Evolutionary conservation across 495 filamentous ascomycete species (phyloP).

Genomic region (Venustampulla echinocandica): DNA sequence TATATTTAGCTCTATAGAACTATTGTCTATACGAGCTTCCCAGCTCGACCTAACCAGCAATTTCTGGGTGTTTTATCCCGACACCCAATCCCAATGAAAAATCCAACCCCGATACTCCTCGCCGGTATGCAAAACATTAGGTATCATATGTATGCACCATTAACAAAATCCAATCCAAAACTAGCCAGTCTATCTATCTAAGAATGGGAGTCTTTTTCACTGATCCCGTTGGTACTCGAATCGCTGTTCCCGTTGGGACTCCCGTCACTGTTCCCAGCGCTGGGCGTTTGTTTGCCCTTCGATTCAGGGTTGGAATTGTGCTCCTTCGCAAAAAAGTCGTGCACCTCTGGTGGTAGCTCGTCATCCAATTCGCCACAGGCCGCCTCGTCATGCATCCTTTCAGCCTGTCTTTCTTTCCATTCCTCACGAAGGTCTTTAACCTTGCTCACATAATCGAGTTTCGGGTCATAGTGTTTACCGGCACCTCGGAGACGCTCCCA

Average conservation of each 20-base stretch:
- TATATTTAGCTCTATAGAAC: too few relatives aligned
- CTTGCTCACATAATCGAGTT: slow-evolving; percentile 68
- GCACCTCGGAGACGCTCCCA: slow-evolving; percentile 67
- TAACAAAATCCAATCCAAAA: too few relatives aligned
- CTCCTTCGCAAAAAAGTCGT: slow-evolving; percentile 11
- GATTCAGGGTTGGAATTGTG: neutral
- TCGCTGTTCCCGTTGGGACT: neutral
- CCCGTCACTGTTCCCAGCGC: neutral
- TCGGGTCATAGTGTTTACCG: slow-evolving; percentile 69
- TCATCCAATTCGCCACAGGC: slow-evolving; percentile 7
- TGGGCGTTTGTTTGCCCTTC: neutral
- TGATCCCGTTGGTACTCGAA: neutral
- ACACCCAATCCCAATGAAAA: too few relatives aligned
- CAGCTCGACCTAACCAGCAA: too few relatives aligned
- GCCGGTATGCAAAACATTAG: too few relatives aligned
- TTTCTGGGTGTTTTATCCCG: too few relatives aligned
- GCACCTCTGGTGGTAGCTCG: slow-evolving; percentile 12
- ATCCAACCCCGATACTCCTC: too few relatives aligned
- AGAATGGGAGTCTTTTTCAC: neutral
- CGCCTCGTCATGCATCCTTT: slow-evolving; percentile 2
- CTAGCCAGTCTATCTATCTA: too few relatives aligned
- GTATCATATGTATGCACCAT: too few relatives aligned
- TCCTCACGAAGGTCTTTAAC: slow-evolving; percentile 67
- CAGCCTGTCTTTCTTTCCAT: slow-evolving; percentile 48
- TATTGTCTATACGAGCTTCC: too few relatives aligned